Conservation (phyloP, 768 basidiomycete genomes). For the Crassisporium funariophilum region DNA sequence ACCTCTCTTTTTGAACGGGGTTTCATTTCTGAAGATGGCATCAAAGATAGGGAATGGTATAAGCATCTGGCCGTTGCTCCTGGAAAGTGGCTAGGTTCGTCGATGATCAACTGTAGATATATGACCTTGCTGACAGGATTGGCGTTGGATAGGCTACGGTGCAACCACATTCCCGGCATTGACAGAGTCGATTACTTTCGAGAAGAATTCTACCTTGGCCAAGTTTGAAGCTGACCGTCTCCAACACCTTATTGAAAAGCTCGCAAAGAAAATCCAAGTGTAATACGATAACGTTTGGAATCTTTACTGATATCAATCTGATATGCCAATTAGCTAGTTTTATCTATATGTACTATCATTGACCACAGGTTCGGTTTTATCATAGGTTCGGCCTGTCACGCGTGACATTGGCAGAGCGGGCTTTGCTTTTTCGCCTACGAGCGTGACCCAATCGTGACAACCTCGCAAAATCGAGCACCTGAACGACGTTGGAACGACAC, state of each 20-base stretch:
- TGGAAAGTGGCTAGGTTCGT: conserved; percentile 75
- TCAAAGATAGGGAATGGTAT: conserved; percentile 86
- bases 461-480: too few species aligned
- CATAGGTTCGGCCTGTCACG: too few species aligned
- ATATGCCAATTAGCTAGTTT: too few species aligned
- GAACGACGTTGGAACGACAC: too few species aligned
- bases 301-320: not conserved
- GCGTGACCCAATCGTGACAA: too few species aligned
- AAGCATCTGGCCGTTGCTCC: conserved; percentile 84
- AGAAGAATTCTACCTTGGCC: conserved; percentile 63
- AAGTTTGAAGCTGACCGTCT: conserved; percentile 62
- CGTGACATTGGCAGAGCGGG: too few species aligned
- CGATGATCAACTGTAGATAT: not conserved
- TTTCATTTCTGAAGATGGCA: conserved; percentile 76
- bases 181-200: conserved; percentile 74
- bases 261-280: conserved; percentile 14
- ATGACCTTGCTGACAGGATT: conserved; percentile 23
- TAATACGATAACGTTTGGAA: not conserved
- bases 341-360: too few species aligned
- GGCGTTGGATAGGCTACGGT: conserved; percentile 62
- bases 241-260: conserved; percentile 31
- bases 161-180: conserved; percentile 84
- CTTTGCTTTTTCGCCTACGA: too few species aligned
- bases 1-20: conserved; percentile 73
- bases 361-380: too few species aligned